Conservation (phyloP, 371 early-diverging fungal genomes). For the Rhizomucor pusillus region DNA sequence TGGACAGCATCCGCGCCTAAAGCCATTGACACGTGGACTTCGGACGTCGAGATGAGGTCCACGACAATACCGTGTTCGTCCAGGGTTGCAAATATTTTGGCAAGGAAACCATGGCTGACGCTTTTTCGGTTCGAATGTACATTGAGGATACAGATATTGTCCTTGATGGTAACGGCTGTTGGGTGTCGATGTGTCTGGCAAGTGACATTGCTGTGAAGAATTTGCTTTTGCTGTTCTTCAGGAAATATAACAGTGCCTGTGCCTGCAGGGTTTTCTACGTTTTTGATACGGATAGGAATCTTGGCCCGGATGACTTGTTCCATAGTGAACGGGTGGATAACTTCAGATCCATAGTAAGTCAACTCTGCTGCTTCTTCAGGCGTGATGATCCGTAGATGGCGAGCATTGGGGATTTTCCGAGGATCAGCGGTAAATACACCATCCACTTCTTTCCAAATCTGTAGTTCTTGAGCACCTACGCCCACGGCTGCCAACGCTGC, state of each 20-base stretch:
- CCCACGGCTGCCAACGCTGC: constrained; percentile 95
- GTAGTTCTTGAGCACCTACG: constrained; percentile 80
- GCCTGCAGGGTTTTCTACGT: constrained; percentile 90
- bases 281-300: constrained; percentile 97
- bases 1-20: constrained; percentile 62
- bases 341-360: constrained; percentile 97
- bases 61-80: constrained; percentile 88
- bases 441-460: constrained; percentile 99
- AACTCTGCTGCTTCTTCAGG: constrained; percentile 98
- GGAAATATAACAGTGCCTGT: constrained; percentile 93
- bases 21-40: constrained; percentile 97
- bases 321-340: constrained; percentile 99
- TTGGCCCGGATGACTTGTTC: constrained; percentile 92
- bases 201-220: too few species aligned
- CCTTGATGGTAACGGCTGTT: constrained; percentile 97
- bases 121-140: constrained; percentile 93
- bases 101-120: constrained; percentile 93
- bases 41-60: constrained; percentile 93
- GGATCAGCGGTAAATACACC: constrained; percentile 99
- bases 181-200: constrained; percentile 54
- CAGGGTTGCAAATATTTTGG: constrained; percentile 86
- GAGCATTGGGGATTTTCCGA: constrained; percentile 88
- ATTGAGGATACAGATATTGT: constrained; percentile 88
- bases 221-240: constrained; percentile 5
- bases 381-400: constrained; percentile 87